Percentiles rank a stretch among this genome's conserved stretches.
Evolutionary conservation across 176 grass and related monocot genomes (phyloP).

Genomic region (Carex scoparia): DNA sequence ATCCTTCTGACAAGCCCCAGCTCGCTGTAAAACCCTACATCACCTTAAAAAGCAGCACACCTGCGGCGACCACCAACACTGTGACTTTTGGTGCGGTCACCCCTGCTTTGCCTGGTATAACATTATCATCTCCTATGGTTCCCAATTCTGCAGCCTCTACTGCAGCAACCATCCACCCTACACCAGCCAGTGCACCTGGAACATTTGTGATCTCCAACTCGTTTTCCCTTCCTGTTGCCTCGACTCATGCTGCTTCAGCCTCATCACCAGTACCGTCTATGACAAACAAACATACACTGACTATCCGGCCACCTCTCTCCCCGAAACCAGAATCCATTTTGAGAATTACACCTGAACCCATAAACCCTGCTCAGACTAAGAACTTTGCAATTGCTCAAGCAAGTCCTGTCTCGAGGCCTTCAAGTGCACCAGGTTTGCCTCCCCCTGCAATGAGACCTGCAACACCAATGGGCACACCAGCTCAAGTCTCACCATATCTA

Average conservation of each 20-base stretch:
- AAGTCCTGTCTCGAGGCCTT: constrained; percentile 48
- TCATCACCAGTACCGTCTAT: neutral
- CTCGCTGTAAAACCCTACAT: constrained; percentile 8
- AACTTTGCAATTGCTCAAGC: constrained; percentile 12
- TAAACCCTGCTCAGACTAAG: constrained; percentile 1
- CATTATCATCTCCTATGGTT: neutral
- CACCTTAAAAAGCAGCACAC: neutral
- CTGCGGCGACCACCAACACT: neutral
- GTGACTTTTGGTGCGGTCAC: neutral
- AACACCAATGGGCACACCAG: constrained; percentile 26
- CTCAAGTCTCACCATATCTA: constrained; percentile 43
- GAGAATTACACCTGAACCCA: constrained; percentile 4
- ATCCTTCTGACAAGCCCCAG: constrained; percentile 38
- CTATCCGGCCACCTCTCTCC: constrained; percentile 7
- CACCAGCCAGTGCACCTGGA: neutral
- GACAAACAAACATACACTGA: constrained; percentile 1
- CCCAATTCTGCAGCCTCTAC: neutral
- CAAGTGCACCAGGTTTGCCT: constrained; percentile 53
- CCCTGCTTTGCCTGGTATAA: constrained; percentile 5
- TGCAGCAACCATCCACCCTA: neutral
- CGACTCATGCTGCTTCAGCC: constrained; percentile 3
- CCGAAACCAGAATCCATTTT: constrained; percentile 20
- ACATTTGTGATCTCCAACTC: constrained; percentile 5
- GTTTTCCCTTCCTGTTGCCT: neutral
- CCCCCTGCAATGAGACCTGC: constrained; percentile 45